These are phyloP conservation scores for Pseudocercospora vitis DNA, from an alignment of 2,329 filamentous ascomycete genomes.

Conservation along the genomic window DNA sequence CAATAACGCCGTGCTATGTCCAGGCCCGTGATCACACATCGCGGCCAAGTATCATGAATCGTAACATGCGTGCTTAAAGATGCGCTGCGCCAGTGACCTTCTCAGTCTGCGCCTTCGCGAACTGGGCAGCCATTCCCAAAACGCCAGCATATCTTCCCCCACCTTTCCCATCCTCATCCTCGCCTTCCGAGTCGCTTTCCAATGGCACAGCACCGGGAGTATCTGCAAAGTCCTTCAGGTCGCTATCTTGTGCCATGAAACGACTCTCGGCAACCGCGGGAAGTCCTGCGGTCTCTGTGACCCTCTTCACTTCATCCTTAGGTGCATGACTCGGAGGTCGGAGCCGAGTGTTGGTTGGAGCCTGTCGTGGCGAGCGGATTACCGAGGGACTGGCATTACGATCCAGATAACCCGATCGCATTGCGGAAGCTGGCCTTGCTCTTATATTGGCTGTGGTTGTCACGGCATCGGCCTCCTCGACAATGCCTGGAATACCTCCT, in stretches of 20 bases:
- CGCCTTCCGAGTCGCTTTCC: slow-evolving; percentile 43
- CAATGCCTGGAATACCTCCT: slow-evolving; percentile 29
- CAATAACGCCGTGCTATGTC: neutral
- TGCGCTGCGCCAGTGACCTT: slow-evolving; percentile 34
- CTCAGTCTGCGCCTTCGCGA: slow-evolving; percentile 62
- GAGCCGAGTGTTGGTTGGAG: neutral
- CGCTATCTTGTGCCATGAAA: slow-evolving; percentile 55
- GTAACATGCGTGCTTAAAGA: neutral
- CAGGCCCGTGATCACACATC: neutral
- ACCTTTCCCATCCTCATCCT: slow-evolving; percentile 45
- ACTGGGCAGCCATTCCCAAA: slow-evolving; percentile 65
- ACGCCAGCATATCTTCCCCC: slow-evolving; percentile 54
- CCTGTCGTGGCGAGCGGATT: slow-evolving; percentile 22
- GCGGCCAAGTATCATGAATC: neutral
- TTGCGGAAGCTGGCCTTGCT: slow-evolving; percentile 6
- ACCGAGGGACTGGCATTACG: slow-evolving; percentile 16
- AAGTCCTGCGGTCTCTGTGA: neutral
- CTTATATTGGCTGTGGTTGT: slow-evolving; percentile 1
- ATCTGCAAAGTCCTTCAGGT: slow-evolving; percentile 55
- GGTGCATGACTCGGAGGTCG: neutral
- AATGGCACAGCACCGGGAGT: slow-evolving; percentile 33
- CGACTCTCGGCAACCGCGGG: slow-evolving; percentile 43
- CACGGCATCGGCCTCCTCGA: slow-evolving; percentile 24
- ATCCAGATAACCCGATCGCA: slow-evolving; percentile 11
- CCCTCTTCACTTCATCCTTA: slow-evolving; percentile 8